Evolutionary conservation across 148 eudicot genomes (phyloP).

Genomic region (Cornus suecica): DNA sequence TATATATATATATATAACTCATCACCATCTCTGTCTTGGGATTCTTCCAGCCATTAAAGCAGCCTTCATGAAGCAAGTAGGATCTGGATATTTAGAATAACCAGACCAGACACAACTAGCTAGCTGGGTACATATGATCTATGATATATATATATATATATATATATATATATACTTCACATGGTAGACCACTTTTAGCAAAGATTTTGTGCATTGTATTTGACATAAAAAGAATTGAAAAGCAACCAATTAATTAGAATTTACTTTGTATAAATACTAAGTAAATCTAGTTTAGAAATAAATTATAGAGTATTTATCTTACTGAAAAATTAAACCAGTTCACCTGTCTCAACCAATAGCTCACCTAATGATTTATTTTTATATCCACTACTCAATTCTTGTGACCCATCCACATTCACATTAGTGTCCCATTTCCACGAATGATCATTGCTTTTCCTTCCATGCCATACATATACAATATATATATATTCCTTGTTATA

Average conservation of each 20-base stretch:
- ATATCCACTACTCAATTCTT: not conserved
- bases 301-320: not conserved
- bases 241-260: not conserved
- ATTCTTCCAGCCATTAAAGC: conserved; percentile 6
- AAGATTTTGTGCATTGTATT: not conserved
- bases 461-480: not conserved
- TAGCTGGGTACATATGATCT: not conserved
- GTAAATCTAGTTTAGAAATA: not conserved
- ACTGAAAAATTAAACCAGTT: not conserved
- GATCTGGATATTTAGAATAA: not conserved
- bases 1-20: not conserved
- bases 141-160: not conserved
- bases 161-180: not conserved
- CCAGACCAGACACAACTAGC: not conserved
- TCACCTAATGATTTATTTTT: not conserved
- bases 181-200: not conserved
- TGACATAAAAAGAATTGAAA: not conserved
- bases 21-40: conserved; percentile 4
- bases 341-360: not conserved
- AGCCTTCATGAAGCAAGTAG: not conserved
- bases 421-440: not conserved
- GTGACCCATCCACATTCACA: not conserved
- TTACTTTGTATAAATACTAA: not conserved
- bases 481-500: not conserved
- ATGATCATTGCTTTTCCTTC: not conserved